Evolutionary conservation across 768 basidiomycete species (phyloP).

Genomic region (Scleroderma bovista): DNA sequence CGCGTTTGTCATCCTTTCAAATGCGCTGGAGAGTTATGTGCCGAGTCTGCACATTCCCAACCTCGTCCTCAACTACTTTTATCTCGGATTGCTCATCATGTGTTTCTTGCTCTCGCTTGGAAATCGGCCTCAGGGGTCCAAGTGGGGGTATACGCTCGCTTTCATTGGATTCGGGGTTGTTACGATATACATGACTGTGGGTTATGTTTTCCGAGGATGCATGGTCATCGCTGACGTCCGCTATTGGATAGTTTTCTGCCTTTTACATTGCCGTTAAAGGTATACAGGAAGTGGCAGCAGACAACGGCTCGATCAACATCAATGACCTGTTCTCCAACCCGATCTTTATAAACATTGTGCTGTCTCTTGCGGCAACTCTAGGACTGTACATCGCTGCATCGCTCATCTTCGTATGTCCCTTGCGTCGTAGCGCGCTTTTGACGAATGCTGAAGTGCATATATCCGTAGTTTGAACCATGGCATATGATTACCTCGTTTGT

Average conservation of each 20-base stretch:
- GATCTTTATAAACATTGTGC: slow-evolving; percentile 80
- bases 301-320: slow-evolving; percentile 42
- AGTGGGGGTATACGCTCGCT: slow-evolving; percentile 79
- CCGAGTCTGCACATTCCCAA: slow-evolving; percentile 69
- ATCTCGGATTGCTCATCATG: slow-evolving; percentile 79
- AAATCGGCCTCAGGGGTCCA: slow-evolving; percentile 87
- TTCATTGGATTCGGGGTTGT: slow-evolving; percentile 86
- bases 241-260: slow-evolving; percentile 54
- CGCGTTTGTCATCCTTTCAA: slow-evolving; percentile 73
- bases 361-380: slow-evolving; percentile 82
- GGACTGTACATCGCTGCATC: slow-evolving; percentile 85
- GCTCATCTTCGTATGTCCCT: slow-evolving; percentile 72
- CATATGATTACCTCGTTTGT: slow-evolving; percentile 96
- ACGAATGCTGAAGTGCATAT: neutral
- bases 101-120: slow-evolving; percentile 88
- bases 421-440: neutral
- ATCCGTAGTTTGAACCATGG: slow-evolving; percentile 89
- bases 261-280: slow-evolving; percentile 83
- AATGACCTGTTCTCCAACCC: slow-evolving; percentile 66
- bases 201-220: slow-evolving; percentile 11
- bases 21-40: slow-evolving; percentile 62
- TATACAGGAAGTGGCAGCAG: slow-evolving; percentile 51
- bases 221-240: slow-evolving; percentile 4
- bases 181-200: slow-evolving; percentile 94
- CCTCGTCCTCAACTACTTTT: slow-evolving; percentile 76